phyloP scores from a whole-genome alignment of 305 asterid species.

The Rubia peregrina region DNA sequence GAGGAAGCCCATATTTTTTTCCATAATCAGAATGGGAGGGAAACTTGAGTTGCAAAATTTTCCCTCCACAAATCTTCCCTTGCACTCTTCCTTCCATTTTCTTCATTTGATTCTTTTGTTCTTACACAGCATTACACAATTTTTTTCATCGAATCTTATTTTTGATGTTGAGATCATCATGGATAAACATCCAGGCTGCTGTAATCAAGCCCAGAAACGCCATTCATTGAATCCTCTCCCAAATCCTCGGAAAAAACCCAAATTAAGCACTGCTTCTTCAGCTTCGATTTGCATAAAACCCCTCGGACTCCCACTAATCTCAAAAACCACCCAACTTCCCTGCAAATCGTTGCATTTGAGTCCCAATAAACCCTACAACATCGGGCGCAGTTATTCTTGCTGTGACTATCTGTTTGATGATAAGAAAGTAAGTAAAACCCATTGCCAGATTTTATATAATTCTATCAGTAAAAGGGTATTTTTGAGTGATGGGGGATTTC shows the following conservation, averaged over 20 bases:
- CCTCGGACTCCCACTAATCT: conserved; percentile 48
- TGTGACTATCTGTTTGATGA: conserved; percentile 56
- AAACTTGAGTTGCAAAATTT: conserved; percentile 6
- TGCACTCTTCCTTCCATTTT: neutral
- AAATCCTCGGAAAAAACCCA: conserved; percentile 35
- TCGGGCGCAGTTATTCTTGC: conserved; percentile 47
- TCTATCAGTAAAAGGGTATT: conserved; percentile 40
- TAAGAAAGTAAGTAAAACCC: conserved; percentile 54
- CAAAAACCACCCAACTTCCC: conserved; percentile 30
- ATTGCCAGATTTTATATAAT: conserved; percentile 58
- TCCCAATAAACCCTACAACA: conserved; percentile 49
- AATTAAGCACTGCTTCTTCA: conserved; percentile 27
- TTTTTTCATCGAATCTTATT: neutral
- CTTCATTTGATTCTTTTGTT: neutral
- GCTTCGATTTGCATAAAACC: conserved; percentile 42
- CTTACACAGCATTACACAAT: too few relatives aligned
- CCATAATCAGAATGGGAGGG: conserved; percentile 9
- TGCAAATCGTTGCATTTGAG: conserved; percentile 45
- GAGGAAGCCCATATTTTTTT: neutral
- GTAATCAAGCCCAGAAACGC: conserved; percentile 30
- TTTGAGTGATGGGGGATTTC: conserved; percentile 56
- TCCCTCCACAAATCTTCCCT: neutral
- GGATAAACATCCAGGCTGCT: conserved; percentile 47
- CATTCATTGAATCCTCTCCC: conserved; percentile 21
- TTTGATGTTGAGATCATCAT: conserved; percentile 25